phyloP scores from a whole-genome alignment of 495 filamentous ascomycete species.

The Xylaria nigripes region DNA sequence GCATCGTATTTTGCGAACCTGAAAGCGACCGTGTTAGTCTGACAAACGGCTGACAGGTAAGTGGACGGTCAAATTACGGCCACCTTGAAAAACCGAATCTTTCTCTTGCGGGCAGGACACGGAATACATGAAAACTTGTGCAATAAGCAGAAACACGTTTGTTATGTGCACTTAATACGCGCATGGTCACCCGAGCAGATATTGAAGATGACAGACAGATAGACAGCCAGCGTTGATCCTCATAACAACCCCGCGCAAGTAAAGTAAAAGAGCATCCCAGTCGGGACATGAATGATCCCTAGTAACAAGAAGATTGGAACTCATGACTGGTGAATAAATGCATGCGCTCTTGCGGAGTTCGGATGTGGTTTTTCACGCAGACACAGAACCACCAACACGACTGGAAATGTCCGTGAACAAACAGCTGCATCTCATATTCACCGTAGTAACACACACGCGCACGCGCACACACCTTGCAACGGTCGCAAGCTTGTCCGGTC shows the following conservation, averaged over 20 bases:
- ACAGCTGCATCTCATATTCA: neutral
- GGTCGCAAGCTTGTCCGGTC: conserved; percentile 83
- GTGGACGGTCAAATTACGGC: neutral
- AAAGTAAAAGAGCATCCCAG: neutral
- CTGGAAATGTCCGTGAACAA: neutral
- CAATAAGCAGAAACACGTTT: neutral
- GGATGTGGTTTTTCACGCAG: neutral
- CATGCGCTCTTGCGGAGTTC: neutral
- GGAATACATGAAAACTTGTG: neutral
- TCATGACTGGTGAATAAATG: neutral
- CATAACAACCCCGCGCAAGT: neutral
- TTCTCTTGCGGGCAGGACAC: neutral
- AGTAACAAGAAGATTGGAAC: neutral
- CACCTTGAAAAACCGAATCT: too few relatives aligned
- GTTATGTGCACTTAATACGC: conserved; percentile 2
- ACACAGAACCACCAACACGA: neutral
- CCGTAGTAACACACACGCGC: neutral
- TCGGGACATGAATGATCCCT: neutral
- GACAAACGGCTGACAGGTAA: neutral
- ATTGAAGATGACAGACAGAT: neutral
- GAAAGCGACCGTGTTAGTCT: conserved; percentile 16
- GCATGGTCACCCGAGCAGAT: neutral
- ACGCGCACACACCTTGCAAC: conserved; percentile 64
- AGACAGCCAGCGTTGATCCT: neutral
- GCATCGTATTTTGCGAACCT: conserved; percentile 82